Percentiles rank a stretch among this genome's conserved stretches.
Evolutionary conservation across 805 yeast species (phyloP).

Genomic region (Kurtzmaniella fragi): DNA sequence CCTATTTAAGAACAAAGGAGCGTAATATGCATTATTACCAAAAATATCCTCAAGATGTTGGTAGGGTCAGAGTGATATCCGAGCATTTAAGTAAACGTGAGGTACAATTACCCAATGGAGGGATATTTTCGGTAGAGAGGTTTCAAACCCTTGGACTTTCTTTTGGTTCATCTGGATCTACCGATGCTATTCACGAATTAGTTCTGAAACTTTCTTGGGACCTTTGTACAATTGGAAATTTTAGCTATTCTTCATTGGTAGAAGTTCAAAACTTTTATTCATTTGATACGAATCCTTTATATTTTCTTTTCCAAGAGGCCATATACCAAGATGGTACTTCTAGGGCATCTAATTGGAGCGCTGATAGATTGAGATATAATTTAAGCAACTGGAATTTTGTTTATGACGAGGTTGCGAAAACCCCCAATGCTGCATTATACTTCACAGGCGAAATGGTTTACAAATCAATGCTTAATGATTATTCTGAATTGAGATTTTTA

Average conservation of each 20-base stretch:
- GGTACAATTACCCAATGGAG: constrained; percentile 47
- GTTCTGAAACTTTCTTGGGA: constrained; percentile 39
- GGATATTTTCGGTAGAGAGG: constrained; percentile 43
- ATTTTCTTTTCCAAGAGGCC: constrained; percentile 55
- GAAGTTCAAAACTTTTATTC: constrained; percentile 27
- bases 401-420: constrained; percentile 7
- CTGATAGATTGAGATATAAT: constrained; percentile 32
- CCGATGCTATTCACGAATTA: constrained; percentile 42
- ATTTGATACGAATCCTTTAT: constrained; percentile 51
- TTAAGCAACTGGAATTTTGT: constrained; percentile 23
- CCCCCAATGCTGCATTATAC: constrained; percentile 30
- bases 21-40: constrained; percentile 44
- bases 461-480: constrained; percentile 47
- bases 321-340: constrained; percentile 45
- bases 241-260: constrained; percentile 33
- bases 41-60: constrained; percentile 45
- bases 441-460: constrained; percentile 57
- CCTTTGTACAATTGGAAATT: constrained; percentile 25
- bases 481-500: constrained; percentile 34
- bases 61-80: constrained; percentile 32
- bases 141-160: constrained; percentile 49
- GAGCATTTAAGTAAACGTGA: constrained; percentile 22
- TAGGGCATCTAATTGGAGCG: constrained; percentile 42
- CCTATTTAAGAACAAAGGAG: constrained; percentile 42
- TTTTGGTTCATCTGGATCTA: constrained; percentile 50